These are phyloP conservation scores for Eragrostis curvula DNA, from an alignment of 176 grass and related monocot species.

Conservation along the genomic window DNA sequence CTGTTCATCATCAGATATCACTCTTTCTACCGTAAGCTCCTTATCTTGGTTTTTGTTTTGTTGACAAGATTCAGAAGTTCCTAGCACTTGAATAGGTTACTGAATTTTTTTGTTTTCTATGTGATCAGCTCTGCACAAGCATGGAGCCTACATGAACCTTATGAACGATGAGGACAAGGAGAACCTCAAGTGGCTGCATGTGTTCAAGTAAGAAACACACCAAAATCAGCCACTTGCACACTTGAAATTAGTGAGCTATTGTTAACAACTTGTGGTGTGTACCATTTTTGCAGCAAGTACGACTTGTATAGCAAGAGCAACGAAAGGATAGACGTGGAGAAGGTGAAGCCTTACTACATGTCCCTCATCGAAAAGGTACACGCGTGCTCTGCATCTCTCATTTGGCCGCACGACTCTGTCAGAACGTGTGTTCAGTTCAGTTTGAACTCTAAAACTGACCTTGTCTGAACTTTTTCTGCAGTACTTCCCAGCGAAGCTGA, in stretches of 20 bases:
- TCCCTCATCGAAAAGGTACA: slow-evolving; percentile 89
- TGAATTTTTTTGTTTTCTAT: neutral
- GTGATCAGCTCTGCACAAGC: slow-evolving; percentile 83
- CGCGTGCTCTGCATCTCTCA: neutral
- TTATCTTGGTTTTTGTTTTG: neutral
- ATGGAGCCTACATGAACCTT: slow-evolving; percentile 75
- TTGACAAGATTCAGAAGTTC: neutral
- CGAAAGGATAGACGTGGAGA: slow-evolving; percentile 78
- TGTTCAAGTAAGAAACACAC: slow-evolving; percentile 72
- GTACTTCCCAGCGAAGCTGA: slow-evolving; percentile 83
- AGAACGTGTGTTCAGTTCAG: neutral
- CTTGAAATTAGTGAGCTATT: neutral
- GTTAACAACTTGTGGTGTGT: neutral
- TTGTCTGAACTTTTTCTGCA: slow-evolving; percentile 33
- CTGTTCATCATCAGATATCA: slow-evolving; percentile 96
- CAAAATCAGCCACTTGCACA: neutral
- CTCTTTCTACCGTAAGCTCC: slow-evolving; percentile 85
- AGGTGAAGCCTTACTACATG: slow-evolving; percentile 96
- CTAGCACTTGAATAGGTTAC: neutral
- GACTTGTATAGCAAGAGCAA: slow-evolving; percentile 96
- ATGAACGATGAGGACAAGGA: slow-evolving; percentile 92
- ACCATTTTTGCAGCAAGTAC: slow-evolving; percentile 74
- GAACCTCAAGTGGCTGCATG: slow-evolving; percentile 86
- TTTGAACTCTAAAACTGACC: neutral
- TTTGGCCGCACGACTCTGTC: too few relatives aligned